These are phyloP conservation scores for Talaromyces proteolyticus DNA, from an alignment of 495 filamentous ascomycete species.

Conservation along the genomic window DNA sequence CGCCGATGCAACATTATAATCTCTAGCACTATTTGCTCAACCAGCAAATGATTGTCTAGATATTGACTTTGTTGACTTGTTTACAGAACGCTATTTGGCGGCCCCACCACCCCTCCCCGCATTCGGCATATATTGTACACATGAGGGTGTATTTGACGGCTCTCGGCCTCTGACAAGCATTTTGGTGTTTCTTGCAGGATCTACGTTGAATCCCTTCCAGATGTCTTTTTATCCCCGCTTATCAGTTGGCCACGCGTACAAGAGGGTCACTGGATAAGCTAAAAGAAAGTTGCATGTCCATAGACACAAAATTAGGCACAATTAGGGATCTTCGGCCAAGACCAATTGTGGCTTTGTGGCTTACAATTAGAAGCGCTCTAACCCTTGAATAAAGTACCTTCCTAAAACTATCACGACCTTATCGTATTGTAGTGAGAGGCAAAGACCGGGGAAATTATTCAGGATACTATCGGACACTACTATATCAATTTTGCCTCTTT, in stretches of 20 bases:
- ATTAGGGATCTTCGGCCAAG: background rate
- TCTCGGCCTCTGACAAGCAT: too few species aligned
- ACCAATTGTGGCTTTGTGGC: background rate
- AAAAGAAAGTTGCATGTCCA: too few species aligned
- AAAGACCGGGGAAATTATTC: too few species aligned
- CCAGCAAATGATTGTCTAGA: background rate
- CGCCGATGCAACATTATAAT: background rate
- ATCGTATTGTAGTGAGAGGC: too few species aligned
- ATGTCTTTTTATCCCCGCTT: background rate
- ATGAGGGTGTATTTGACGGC: too few species aligned
- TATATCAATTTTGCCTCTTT: too few species aligned
- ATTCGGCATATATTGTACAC: background rate
- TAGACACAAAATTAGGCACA: too few species aligned
- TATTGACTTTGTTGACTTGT: background rate
- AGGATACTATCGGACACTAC: too few species aligned
- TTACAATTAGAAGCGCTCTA: background rate
- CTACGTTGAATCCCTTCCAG: too few species aligned
- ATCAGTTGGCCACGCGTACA: background rate
- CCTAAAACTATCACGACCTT: too few species aligned
- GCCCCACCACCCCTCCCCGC: background rate
- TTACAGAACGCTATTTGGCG: too few species aligned
- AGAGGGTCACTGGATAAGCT: background rate
- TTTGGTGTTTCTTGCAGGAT: too few species aligned
- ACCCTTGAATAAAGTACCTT: background rate
- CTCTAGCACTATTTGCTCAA: background rate